Evolutionary conservation across 2,329 filamentous ascomycete genomes (phyloP), one percentile per base, ranked within the genome.

Genomic region (Dactylellina parvicollis): DNA sequence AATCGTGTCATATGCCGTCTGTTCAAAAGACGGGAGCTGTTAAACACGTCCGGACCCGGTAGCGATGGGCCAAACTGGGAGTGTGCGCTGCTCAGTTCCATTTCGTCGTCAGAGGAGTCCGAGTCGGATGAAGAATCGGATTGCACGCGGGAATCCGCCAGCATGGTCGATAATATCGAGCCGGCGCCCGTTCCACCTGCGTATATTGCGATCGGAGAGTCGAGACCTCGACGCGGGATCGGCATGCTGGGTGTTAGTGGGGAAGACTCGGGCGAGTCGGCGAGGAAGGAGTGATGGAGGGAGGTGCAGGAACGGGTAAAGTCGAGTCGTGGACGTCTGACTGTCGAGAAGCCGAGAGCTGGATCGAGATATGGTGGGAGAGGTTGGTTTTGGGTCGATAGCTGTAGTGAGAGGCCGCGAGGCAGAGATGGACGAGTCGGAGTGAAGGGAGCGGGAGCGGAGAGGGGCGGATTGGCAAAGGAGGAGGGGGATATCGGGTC

Each of bases 31-130:
- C 75, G 74, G n/a, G 76, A 76, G 28, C 75, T 76, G 14, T 65
- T 72, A 22, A 72, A 76, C 57, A 57, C 65, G 36, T 49, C 57
- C 22, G 49, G 66, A 52, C 42, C 64, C 22, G 30, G 66, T n/a
- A 54, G 74, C 22, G 59, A 75, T 56, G 42, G 75, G 20, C 57
- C 65, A 55, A 62, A 76, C 30, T 66, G 74, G 44, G 60, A 66
- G 28, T 66, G 64, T 1, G 71, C 57, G 12, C 62, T 64, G 14
- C 18, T 65, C 5, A 75, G 30, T 60, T 92, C 90, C 80, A 88
- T 81, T 74, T 91, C 85, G 59, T 90, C 88, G 66, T 70, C 71
- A 1, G 14, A 16, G 22, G 61, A 61, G 16, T 50, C 59, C 8
- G 55, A 49, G 50, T 75, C 73, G 28, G 59, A 71, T 22, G 55